Conservation (phyloP, 2,329 filamentous ascomycete species). For the Emergomyces orientalis region DNA sequence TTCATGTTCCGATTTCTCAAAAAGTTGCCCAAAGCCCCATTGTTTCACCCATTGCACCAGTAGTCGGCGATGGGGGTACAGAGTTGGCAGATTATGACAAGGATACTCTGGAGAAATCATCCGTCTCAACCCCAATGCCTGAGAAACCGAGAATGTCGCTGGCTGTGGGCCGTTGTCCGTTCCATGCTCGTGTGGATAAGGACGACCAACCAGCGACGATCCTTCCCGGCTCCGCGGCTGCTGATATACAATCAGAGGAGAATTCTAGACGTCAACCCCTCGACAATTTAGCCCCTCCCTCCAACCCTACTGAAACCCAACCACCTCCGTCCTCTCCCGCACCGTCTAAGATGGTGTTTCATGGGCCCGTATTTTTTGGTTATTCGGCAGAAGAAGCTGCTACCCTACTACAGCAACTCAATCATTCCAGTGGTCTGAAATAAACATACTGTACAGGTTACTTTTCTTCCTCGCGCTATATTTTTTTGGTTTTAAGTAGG, state of each 20-base stretch:
- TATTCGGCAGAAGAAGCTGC: constrained; percentile 79
- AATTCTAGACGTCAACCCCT: background rate
- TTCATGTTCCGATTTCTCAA: constrained; percentile 61
- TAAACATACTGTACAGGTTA: background rate
- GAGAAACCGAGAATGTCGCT: constrained; percentile 12
- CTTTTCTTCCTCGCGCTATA: constrained; percentile 23
- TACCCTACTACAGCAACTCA: constrained; percentile 56
- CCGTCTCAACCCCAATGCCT: constrained; percentile 8
- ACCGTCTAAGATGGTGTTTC: constrained; percentile 59
- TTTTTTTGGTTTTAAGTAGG: background rate
- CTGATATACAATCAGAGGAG: background rate
- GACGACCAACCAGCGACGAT: background rate
- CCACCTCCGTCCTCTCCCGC: constrained; percentile 4
- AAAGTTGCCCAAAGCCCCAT: constrained; percentile 24
- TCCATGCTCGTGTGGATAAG: constrained; percentile 24
- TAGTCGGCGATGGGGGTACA: constrained; percentile 16
- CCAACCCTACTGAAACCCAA: background rate
- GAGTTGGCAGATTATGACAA: constrained; percentile 16
- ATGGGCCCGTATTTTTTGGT: constrained; percentile 87
- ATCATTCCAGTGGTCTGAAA: background rate
- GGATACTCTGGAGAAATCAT: constrained; percentile 12
- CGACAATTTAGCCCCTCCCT: background rate
- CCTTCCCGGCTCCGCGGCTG: background rate
- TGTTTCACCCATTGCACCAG: constrained; percentile 20
- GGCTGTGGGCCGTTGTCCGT: constrained; percentile 28